Percentiles rank a stretch among this genome's conserved stretches.
phyloP scores from a whole-genome alignment of 164 flowering plant genomes.

The Cinnamomum micranthum region DNA sequence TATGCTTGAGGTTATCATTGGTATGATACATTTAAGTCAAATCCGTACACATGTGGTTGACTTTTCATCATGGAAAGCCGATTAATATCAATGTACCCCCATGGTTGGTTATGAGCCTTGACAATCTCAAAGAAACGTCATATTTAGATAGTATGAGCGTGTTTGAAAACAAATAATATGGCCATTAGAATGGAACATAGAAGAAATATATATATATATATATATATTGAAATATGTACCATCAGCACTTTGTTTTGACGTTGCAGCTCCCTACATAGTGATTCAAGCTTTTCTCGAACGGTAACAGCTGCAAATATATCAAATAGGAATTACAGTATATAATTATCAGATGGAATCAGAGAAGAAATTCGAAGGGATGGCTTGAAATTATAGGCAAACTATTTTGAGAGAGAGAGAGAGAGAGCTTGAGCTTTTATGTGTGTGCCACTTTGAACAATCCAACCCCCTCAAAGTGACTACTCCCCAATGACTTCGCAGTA shows the following conservation, averaged over 20 bases:
- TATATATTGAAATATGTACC: conserved; percentile 37
- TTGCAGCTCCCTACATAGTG: conserved; percentile 90
- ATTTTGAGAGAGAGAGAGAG: too few species aligned
- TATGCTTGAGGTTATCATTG: too few species aligned
- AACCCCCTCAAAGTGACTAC: too few species aligned
- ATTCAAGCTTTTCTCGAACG: conserved; percentile 92
- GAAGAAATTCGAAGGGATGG: not conserved
- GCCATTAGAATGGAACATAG: not conserved
- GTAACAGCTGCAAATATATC: conserved; percentile 54
- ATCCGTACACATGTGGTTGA: too few species aligned
- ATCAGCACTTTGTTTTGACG: conserved; percentile 88
- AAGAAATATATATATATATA: not conserved
- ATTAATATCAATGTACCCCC: too few species aligned
- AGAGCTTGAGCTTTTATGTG: too few species aligned
- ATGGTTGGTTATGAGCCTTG: not conserved
- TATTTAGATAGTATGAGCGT: not conserved
- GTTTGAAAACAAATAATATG: not conserved
- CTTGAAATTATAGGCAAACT: not conserved
- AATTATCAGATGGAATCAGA: not conserved
- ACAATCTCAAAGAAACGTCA: not conserved
- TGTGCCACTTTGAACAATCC: too few species aligned
- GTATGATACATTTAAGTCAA: too few species aligned
- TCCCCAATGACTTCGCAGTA: too few species aligned
- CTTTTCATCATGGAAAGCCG: too few species aligned
- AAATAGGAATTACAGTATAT: not conserved